phyloP scores from a whole-genome alignment of 164 flowering plant species.

The Brasenia schreberi region DNA sequence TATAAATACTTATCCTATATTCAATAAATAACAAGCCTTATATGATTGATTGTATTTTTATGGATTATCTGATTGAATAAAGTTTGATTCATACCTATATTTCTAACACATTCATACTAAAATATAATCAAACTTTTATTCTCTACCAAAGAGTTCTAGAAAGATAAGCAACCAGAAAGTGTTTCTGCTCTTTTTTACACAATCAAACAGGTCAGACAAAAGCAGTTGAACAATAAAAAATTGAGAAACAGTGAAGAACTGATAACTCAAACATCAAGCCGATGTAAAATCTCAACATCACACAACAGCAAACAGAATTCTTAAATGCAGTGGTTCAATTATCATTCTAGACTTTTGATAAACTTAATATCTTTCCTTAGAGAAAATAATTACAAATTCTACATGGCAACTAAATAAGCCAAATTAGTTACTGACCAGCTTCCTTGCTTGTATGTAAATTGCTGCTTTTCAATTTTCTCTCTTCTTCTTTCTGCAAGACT shows the following conservation, averaged over 20 bases:
- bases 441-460: slow-evolving; percentile 15
- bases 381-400: background rate
- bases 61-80: too few relatives aligned
- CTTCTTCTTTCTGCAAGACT: slow-evolving; percentile 87
- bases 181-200: too few relatives aligned
- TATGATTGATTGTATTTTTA: too few relatives aligned
- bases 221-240: too few relatives aligned
- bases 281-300: background rate
- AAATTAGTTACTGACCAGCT: slow-evolving; percentile 31
- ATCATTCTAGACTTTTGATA: background rate
- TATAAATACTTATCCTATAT: too few relatives aligned
- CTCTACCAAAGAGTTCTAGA: too few relatives aligned
- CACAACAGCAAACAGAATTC: background rate
- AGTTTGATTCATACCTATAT: too few relatives aligned
- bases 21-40: too few relatives aligned
- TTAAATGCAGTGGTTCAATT: background rate
- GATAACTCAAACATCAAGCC: background rate
- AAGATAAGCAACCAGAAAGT: too few relatives aligned
- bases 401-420: background rate
- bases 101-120: too few relatives aligned
- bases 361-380: background rate
- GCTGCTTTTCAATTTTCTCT: slow-evolving; percentile 52
- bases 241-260: background rate
- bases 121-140: too few relatives aligned
- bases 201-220: too few relatives aligned